Conservation (phyloP, 306 rosid genomes). For the Gastrolobium villosum region DNA sequence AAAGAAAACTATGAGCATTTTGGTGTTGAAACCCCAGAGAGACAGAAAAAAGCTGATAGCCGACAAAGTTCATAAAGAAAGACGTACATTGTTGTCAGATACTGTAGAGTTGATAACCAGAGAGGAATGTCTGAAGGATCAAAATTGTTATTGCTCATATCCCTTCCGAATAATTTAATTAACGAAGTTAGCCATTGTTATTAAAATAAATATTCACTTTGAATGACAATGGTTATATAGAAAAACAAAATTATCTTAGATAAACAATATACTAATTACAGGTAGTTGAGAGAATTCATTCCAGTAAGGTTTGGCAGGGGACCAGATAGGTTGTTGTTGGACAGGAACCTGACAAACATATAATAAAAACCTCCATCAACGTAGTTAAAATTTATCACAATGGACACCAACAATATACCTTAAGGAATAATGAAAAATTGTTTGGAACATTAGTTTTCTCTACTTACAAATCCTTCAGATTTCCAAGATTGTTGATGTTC, state of each 20-base stretch:
- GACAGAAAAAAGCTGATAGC: not conserved
- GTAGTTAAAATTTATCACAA: constrained; percentile 3
- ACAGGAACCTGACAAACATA: constrained; percentile 61
- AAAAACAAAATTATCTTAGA: constrained; percentile 1
- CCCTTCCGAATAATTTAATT: constrained; percentile 49
- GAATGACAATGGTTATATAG: constrained; percentile 10
- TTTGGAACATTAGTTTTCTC: constrained; percentile 24
- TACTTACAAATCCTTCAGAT: constrained; percentile 60
- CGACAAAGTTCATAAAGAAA: constrained; percentile 29
- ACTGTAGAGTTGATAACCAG: constrained; percentile 56
- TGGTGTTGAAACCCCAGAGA: constrained; percentile 22
- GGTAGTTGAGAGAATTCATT: constrained; percentile 55
- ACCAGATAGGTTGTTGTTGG: constrained; percentile 71
- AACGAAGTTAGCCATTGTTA: constrained; percentile 26
- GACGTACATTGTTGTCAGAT: constrained; percentile 72
- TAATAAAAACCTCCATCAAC: constrained; percentile 22
- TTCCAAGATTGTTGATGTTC: constrained; percentile 59
- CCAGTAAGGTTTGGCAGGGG: constrained; percentile 61
- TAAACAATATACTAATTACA: constrained; percentile 57
- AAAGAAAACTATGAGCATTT: constrained; percentile 35
- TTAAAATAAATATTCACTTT: constrained; percentile 10
- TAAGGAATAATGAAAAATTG: not conserved
- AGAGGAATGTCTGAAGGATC: constrained; percentile 54
- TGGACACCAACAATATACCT: not conserved
- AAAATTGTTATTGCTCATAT: constrained; percentile 71